Evolutionary conservation across 2,329 filamentous ascomycete genomes (phyloP).

Genomic region (Sarocladium strictum): DNA sequence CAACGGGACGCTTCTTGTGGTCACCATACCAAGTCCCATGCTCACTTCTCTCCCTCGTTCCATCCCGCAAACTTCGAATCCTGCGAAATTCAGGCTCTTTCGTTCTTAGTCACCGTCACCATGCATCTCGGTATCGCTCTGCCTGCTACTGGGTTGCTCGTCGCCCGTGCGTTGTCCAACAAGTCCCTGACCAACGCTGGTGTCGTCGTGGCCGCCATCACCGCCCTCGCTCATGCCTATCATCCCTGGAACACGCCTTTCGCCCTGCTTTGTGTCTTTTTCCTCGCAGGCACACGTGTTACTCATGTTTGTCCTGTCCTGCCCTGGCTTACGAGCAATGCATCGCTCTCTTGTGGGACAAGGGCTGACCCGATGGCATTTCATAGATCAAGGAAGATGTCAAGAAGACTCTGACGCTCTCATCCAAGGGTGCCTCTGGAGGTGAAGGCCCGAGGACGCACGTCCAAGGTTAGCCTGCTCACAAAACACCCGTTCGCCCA

Average conservation of each 20-base stretch:
- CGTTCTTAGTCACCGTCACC: slow-evolving; percentile 10
- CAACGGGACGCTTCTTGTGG: not conserved
- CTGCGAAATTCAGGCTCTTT: not conserved
- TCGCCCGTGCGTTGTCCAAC: slow-evolving; percentile 62
- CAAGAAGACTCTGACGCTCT: slow-evolving; percentile 76
- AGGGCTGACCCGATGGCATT: not conserved
- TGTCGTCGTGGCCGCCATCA: slow-evolving; percentile 64
- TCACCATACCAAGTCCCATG: not conserved
- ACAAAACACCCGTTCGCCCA: not conserved
- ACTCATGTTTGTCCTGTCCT: slow-evolving; percentile 58
- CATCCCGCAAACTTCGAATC: not conserved
- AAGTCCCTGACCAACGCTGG: slow-evolving; percentile 75
- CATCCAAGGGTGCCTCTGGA: slow-evolving; percentile 64
- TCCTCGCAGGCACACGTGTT: slow-evolving; percentile 73
- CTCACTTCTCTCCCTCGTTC: not conserved
- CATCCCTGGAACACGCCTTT: slow-evolving; percentile 96
- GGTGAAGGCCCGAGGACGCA: slow-evolving; percentile 81
- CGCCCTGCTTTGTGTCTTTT: slow-evolving; percentile 75
- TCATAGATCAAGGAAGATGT: slow-evolving; percentile 77
- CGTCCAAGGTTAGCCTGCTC: slow-evolving; percentile 55
- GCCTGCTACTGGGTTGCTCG: slow-evolving; percentile 53
- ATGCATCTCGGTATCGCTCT: slow-evolving; percentile 56
- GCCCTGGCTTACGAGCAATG: not conserved
- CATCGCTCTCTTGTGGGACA: not conserved
- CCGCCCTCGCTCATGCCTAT: slow-evolving; percentile 75